These are phyloP conservation scores for Curvularia sp. DNA, from an alignment of 2,329 filamentous ascomycete species.

Conservation along the genomic window DNA sequence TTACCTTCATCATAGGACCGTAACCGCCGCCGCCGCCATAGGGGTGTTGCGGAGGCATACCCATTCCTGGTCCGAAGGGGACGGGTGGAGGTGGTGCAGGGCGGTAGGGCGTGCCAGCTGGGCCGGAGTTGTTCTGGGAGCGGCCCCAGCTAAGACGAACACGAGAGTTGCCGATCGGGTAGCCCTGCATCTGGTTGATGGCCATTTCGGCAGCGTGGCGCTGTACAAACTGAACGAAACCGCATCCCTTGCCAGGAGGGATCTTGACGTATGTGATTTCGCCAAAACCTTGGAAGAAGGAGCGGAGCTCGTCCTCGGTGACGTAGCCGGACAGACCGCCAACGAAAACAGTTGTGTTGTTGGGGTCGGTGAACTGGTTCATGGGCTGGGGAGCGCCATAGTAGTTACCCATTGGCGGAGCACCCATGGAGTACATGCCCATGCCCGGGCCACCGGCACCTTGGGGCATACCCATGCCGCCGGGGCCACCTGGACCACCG, in stretches of 20 bases:
- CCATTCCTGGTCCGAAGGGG: constrained; percentile 68
- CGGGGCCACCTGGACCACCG: constrained; percentile 61
- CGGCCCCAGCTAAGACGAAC: constrained; percentile 97
- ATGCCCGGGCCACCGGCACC: constrained; percentile 50
- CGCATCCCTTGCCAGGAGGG: constrained; percentile 96
- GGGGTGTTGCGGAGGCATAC: constrained; percentile 68
- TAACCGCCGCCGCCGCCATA: constrained; percentile 61
- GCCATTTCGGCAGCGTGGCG: constrained; percentile 99
- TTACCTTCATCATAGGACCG: constrained; percentile 73
- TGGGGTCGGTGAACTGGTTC: constrained; percentile 99
- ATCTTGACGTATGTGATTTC: constrained; percentile 99
- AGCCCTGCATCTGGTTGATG: constrained; percentile 99
- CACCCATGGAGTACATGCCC: constrained; percentile 74
- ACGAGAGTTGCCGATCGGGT: constrained; percentile 97
- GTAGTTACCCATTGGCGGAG: constrained; percentile 68
- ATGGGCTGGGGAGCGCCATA: constrained; percentile 77
- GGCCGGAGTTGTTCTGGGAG: constrained; percentile 98
- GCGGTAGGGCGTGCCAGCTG: constrained; percentile 93
- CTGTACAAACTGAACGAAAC: constrained; percentile 99
- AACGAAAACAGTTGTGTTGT: constrained; percentile 99
- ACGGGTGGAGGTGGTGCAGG: constrained; percentile 84
- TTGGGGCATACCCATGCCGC: constrained; percentile 60
- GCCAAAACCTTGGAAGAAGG: constrained; percentile 99
- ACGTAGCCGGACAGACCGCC: constrained; percentile 97
- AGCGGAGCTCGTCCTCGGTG: constrained; percentile 98